Evolutionary conservation across 2,329 filamentous ascomycete species (phyloP).

Genomic region (Aureobasidium sp.): DNA sequence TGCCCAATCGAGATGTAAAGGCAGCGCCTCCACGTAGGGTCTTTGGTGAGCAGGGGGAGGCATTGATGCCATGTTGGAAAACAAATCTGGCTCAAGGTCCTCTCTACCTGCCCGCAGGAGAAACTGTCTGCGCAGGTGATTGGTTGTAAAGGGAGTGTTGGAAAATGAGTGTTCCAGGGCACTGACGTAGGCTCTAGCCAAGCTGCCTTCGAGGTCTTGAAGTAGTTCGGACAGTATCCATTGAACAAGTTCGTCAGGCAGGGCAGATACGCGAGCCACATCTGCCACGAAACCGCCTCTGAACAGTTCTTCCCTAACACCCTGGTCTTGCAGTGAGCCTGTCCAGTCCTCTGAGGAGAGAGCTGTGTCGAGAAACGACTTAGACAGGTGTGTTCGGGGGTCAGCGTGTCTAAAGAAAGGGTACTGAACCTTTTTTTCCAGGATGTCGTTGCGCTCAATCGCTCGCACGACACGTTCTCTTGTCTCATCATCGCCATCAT

Average conservation of each 20-base stretch:
- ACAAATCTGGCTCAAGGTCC: not conserved
- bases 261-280: conserved; percentile 27
- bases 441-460: conserved; percentile 52
- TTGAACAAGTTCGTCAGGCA: conserved; percentile 30
- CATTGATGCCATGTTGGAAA: not conserved
- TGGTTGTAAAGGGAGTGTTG: not conserved
- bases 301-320: conserved; percentile 31
- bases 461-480: conserved; percentile 46
- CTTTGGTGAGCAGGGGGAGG: conserved; percentile 12
- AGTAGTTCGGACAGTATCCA: conserved; percentile 36
- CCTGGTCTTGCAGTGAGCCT: conserved; percentile 26
- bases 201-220: conserved; percentile 23
- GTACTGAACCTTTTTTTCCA: conserved; percentile 45
- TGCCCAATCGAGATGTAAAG: not conserved
- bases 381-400: conserved; percentile 12
- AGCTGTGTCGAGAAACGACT: conserved; percentile 22
- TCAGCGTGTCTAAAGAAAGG: conserved; percentile 43
- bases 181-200: conserved; percentile 29
- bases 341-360: conserved; percentile 28
- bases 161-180: conserved; percentile 16
- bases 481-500: conserved; percentile 25
- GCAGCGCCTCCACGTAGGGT: conserved; percentile 2
- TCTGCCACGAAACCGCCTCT: conserved; percentile 33
- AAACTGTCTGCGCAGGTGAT: conserved; percentile 9
- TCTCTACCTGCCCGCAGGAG: not conserved